Conservation (phyloP, 1,139 yeast species). For the Candida tropicalis region DNA sequence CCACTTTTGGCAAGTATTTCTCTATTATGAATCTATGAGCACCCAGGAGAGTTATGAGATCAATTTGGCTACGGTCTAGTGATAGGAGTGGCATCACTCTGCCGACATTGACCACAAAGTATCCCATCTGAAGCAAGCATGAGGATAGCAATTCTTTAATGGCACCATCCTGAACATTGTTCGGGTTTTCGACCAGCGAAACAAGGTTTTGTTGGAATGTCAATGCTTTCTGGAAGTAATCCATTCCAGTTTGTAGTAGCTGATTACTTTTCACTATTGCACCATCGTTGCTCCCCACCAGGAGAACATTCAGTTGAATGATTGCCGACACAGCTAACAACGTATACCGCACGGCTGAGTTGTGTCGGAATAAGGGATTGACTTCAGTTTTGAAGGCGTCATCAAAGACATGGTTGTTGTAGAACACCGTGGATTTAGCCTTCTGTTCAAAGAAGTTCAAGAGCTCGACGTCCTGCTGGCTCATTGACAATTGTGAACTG, state of each 20-base stretch:
- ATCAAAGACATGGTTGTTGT: background rate
- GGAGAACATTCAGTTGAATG: background rate
- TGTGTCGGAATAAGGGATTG: background rate
- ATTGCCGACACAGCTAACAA: background rate
- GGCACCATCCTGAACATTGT: background rate
- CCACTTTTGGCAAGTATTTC: background rate
- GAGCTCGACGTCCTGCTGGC: background rate
- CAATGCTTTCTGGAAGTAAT: background rate
- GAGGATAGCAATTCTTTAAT: background rate
- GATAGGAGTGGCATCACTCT: background rate
- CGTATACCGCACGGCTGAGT: background rate
- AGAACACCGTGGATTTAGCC: background rate
- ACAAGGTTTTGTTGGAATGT: background rate
- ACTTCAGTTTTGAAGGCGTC: background rate
- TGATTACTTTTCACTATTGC: background rate
- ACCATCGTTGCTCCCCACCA: background rate
- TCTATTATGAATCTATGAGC: background rate
- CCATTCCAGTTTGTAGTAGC: background rate
- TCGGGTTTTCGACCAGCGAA: background rate
- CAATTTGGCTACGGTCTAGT: background rate
- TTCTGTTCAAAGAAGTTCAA: background rate
- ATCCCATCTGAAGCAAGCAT: background rate
- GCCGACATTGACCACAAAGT: background rate
- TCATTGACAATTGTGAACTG: background rate
- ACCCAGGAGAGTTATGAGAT: background rate